Percentiles rank a stretch among this genome's conserved stretches.
Conservation (phyloP, 2,329 filamentous ascomycete species). For the Exophiala lecanii-corni region DNA sequence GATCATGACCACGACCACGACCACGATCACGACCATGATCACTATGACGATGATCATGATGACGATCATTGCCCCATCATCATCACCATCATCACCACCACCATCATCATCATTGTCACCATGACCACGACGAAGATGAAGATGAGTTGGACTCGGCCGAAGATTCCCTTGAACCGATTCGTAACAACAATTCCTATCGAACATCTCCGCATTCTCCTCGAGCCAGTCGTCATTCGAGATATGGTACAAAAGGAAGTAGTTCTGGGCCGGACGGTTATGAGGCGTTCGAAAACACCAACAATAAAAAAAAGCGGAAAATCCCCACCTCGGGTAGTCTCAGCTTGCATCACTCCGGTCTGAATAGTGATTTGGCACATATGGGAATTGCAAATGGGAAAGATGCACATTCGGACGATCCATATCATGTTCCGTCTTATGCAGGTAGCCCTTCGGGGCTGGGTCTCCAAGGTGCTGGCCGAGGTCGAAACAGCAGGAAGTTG, state of each 20-base stretch:
- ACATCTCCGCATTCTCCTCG: constrained; percentile 35
- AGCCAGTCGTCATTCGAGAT: constrained; percentile 29
- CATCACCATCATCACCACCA: constrained; percentile 14
- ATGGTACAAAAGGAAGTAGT: constrained; percentile 47
- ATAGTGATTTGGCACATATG: constrained; percentile 61
- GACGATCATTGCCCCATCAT: constrained; percentile 10
- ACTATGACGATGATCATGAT: constrained; percentile 32
- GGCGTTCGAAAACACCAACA: constrained; percentile 96
- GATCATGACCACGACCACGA: constrained; percentile 25
- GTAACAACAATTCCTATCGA: constrained; percentile 39
- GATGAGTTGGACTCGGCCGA: constrained; percentile 48
- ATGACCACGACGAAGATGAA: constrained; percentile 48
- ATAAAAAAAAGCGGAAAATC: constrained; percentile 99
- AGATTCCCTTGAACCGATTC: constrained; percentile 48
- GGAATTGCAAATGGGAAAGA: constrained; percentile 46
- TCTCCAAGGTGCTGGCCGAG: constrained; percentile 79
- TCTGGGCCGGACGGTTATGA: constrained; percentile 85
- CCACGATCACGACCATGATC: constrained; percentile 22
- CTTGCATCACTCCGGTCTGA: constrained; percentile 54
- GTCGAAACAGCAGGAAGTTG: constrained; percentile 64
- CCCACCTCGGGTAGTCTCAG: constrained; percentile 74
- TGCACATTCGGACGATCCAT: constrained; percentile 35
- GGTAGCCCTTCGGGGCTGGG: constrained; percentile 50
- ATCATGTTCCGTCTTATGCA: constrained; percentile 40
- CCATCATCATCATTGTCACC: constrained; percentile 11